Evolutionary conservation across 2,329 filamentous ascomycete species (phyloP), one percentile per base, ranked within the genome.

Genomic region (Diaporthe sp.): DNA sequence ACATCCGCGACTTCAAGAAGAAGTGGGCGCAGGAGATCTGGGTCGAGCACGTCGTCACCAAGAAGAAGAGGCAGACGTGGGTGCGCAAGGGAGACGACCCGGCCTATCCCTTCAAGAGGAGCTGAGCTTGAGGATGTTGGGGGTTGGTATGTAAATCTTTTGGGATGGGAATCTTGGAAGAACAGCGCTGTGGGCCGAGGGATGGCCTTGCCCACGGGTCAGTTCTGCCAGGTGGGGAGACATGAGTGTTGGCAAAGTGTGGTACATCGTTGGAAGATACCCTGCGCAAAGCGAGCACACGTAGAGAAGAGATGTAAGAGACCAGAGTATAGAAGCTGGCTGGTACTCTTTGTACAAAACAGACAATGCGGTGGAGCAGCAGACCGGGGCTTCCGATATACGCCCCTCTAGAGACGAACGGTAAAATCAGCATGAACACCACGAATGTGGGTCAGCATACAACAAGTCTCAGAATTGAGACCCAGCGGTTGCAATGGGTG

Each of bases 61-160:
- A 98, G 89, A 97, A 95, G 90, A 94, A 93, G 89, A 93, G 92
- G 82, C 95, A 95, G 88, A 91, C 98, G 79, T 97, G 93, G 91
- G 87, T 94, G 81, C 91, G 94, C 81, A 98, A 97, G 88, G 94
- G 95, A 82, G 94, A 96, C 82, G 89, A 92, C 72, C 87, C 96
- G 28, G 88, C 86, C 76, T 93, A 92, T 74, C 91, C 91, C 1
- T 93, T 87, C 79, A 91, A 90, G 83, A 77, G 59, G 72, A 70
- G 71, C 67, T 76, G 71, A 75, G 49, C 1, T 8, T 22, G 39
- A 15, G 44, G n/a, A 10, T 49, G 17, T 44, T 17, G 28, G 57
- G 4, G 57, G 13, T 25, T 17, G 42, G 9, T 37, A 31, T 22
- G 15, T n/a, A 9, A 22, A 12, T 25, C 8, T 19, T 22, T 28